A percentile compares a stretch with the other conserved stretches of the same genome.
Conservation (phyloP, 192 early-diverging fungal species). For the Diversispora eburnea region DNA sequence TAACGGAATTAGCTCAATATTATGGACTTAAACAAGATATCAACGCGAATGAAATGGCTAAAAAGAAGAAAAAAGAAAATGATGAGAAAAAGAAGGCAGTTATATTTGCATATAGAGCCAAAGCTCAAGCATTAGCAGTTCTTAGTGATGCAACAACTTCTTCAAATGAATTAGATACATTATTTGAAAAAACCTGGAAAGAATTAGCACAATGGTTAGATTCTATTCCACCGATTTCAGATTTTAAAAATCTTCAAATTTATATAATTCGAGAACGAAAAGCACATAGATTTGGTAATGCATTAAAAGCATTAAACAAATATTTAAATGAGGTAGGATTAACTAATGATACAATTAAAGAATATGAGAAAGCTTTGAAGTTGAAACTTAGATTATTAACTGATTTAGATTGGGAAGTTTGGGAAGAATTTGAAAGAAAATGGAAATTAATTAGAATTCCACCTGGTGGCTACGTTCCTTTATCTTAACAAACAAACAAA, state of each 20-base stretch:
- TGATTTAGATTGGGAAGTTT: slow-evolving; percentile 67
- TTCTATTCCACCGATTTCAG: slow-evolving; percentile 48
- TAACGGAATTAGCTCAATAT: slow-evolving; percentile 60
- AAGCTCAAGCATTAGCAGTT: slow-evolving; percentile 52
- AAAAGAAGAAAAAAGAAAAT: slow-evolving; percentile 65
- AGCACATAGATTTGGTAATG: slow-evolving; percentile 58
- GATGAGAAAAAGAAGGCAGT: slow-evolving; percentile 70
- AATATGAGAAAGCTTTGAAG: slow-evolving; percentile 51
- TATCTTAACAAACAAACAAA: too few relatives aligned
- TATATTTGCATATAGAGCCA: slow-evolving; percentile 55
- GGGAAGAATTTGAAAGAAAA: slow-evolving; percentile 62
- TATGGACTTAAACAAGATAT: slow-evolving; percentile 56
- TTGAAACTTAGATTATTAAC: slow-evolving; percentile 54
- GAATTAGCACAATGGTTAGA: slow-evolving; percentile 61
- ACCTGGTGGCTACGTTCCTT: slow-evolving; percentile 43
- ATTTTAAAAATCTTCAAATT: slow-evolving; percentile 52
- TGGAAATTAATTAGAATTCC: slow-evolving; percentile 53
- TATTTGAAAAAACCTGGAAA: slow-evolving; percentile 56
- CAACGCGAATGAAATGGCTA: slow-evolving; percentile 39
- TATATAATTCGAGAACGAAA: slow-evolving; percentile 56
- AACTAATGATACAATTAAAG: slow-evolving; percentile 46
- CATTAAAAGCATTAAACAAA: slow-evolving; percentile 68
- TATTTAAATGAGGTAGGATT: slow-evolving; percentile 61
- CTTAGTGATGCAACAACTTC: slow-evolving; percentile 38
- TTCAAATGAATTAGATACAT: slow-evolving; percentile 31